A percentile compares a stretch with the other conserved stretches of the same genome.
Evolutionary conservation across 2,329 filamentous ascomycete genomes (phyloP).

Genomic region (Remersonia thermophila): DNA sequence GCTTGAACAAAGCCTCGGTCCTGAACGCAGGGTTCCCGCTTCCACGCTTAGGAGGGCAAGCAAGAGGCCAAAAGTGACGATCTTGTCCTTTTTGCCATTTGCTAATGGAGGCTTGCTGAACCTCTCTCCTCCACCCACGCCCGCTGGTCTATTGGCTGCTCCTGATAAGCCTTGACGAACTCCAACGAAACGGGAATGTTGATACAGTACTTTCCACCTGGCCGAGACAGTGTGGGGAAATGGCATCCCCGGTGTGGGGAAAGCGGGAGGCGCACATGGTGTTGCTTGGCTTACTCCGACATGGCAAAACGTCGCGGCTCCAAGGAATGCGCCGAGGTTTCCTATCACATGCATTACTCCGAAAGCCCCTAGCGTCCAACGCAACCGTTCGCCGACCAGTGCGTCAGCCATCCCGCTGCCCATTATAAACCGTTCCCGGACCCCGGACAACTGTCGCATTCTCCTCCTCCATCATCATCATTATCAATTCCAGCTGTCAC

Average conservation of each 20-base stretch:
- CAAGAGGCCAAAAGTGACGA: no score
- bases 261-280: slow-evolving; percentile 5
- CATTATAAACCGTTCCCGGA: slow-evolving; percentile 7
- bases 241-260: slow-evolving; percentile 2
- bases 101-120: no score
- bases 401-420: background rate
- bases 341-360: slow-evolving; percentile 11
- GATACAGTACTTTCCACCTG: no score
- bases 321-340: slow-evolving; percentile 14
- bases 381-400: slow-evolving; percentile 7
- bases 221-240: background rate
- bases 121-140: no score
- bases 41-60: no score
- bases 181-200: no score
- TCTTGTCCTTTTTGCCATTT: no score
- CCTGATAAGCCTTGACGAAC: no score
- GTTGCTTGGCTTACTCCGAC: background rate
- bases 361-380: slow-evolving; percentile 7
- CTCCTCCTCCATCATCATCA: background rate
- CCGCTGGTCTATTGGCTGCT: no score
- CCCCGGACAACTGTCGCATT: background rate
- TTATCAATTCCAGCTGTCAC: slow-evolving; percentile 1
- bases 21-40: no score
- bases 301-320: no score
- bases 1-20: no score